Percentiles rank a stretch among this genome's conserved stretches.
Evolutionary conservation across 2,329 filamentous ascomycete species (phyloP).

Genomic region (Chaetomium globosum): DNA sequence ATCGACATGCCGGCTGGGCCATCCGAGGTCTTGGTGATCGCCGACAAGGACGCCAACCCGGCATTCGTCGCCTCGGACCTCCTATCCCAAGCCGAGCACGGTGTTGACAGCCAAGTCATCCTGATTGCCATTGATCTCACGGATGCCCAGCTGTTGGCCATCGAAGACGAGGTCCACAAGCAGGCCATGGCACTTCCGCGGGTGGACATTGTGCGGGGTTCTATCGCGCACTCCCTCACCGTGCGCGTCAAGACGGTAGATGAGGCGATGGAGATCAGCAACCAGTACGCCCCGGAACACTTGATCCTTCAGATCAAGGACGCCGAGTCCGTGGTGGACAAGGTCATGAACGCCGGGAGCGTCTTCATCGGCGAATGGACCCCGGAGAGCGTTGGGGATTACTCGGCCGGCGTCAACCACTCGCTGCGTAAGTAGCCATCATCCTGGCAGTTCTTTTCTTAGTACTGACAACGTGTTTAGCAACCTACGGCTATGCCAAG

Average conservation of each 20-base stretch:
- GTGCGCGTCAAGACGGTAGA: conserved; percentile 71
- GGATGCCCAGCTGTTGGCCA: conserved; percentile 73
- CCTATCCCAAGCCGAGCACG: conserved; percentile 94
- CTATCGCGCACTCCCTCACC: conserved; percentile 90
- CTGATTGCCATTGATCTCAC: conserved; percentile 80
- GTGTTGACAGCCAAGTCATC: conserved; percentile 92
- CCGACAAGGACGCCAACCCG: conserved; percentile 83
- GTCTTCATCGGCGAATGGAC: conserved; percentile 97
- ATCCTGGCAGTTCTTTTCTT: background rate
- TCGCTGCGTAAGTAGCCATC: conserved; percentile 75
- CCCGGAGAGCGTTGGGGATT: conserved; percentile 95
- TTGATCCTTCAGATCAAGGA: conserved; percentile 86
- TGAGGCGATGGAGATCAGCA: conserved; percentile 80
- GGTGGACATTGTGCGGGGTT: conserved; percentile 87
- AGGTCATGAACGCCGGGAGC: conserved; percentile 90
- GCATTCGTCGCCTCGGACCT: conserved; percentile 95
- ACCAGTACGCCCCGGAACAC: conserved; percentile 94
- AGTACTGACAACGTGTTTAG: conserved; percentile 50
- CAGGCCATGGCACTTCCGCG: conserved; percentile 87
- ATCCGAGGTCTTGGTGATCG: conserved; percentile 94
- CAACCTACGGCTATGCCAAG: conserved; percentile 96
- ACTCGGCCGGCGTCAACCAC: conserved; percentile 97
- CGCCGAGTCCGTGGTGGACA: conserved; percentile 71
- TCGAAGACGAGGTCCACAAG: conserved; percentile 86
- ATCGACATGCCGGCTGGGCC: conserved; percentile 99